phyloP scores from a whole-genome alignment of 805 yeast species.

The Hermanozyma aechmeae region DNA sequence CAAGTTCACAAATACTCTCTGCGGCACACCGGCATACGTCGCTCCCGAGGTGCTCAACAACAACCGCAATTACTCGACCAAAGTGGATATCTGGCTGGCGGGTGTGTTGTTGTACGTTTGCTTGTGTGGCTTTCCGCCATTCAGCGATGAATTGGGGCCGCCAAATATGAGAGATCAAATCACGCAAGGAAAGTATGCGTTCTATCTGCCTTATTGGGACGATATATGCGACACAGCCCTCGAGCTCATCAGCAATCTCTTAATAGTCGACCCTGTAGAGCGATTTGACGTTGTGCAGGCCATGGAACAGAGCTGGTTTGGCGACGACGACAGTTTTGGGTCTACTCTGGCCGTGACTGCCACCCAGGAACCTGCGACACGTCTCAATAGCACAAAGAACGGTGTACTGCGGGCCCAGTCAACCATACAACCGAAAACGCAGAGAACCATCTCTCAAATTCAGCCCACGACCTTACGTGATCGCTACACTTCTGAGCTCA shows the following conservation, averaged over 20 bases:
- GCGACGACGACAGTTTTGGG: neutral
- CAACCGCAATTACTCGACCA: conserved; percentile 50
- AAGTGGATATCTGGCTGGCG: conserved; percentile 76
- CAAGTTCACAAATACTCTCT: conserved; percentile 65
- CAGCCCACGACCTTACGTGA: no score
- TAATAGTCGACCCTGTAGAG: conserved; percentile 43
- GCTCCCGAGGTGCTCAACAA: conserved; percentile 71
- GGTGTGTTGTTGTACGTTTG: conserved; percentile 75
- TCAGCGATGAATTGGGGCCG: conserved; percentile 74
- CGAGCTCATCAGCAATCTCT: conserved; percentile 53
- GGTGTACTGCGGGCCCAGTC: no score
- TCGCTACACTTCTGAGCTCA: no score
- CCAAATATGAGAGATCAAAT: conserved; percentile 74
- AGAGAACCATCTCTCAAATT: no score
- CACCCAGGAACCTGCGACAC: no score
- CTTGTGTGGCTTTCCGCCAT: conserved; percentile 79
- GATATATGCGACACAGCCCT: conserved; percentile 53
- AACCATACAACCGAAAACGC: no score
- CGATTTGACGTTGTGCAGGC: conserved; percentile 34
- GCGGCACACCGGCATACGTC: conserved; percentile 85
- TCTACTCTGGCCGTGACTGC: no score
- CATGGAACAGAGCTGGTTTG: conserved; percentile 37
- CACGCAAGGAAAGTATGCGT: conserved; percentile 55
- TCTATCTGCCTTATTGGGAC: conserved; percentile 77
- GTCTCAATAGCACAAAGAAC: no score